phyloP scores from a whole-genome alignment of 2,329 filamentous ascomycete species.

The Leptographium lundbergii region DNA sequence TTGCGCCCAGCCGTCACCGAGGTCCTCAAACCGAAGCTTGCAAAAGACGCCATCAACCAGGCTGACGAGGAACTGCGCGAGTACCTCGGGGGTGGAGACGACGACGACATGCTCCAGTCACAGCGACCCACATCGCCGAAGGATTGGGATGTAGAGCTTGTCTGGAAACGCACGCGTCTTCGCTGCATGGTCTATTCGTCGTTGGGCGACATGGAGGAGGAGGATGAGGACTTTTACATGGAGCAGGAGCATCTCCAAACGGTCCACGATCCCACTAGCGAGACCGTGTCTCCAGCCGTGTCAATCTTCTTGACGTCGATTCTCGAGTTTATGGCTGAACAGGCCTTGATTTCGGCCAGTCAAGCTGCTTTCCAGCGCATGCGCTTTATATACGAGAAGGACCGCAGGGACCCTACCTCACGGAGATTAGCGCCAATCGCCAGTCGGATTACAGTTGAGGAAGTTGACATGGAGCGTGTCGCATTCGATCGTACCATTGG shows the following conservation, averaged over 20 bases:
- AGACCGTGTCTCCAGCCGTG: slow-evolving; percentile 73
- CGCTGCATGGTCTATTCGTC: slow-evolving; percentile 98
- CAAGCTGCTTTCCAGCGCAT: slow-evolving; percentile 68
- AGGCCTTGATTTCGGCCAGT: slow-evolving; percentile 74
- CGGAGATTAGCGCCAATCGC: slow-evolving; percentile 32
- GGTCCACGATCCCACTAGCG: slow-evolving; percentile 44
- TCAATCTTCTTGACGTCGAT: slow-evolving; percentile 95
- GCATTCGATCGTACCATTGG: slow-evolving; percentile 82
- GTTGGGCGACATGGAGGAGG: slow-evolving; percentile 91
- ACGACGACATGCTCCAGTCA: slow-evolving; percentile 55
- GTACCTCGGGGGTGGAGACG: slow-evolving; percentile 67
- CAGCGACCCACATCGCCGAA: slow-evolving; percentile 35
- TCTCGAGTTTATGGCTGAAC: slow-evolving; percentile 85
- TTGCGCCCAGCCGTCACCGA: slow-evolving; percentile 75
- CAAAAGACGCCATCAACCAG: slow-evolving; percentile 43
- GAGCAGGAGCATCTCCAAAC: slow-evolving; percentile 62
- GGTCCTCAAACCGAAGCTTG: slow-evolving; percentile 79
- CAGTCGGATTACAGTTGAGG: slow-evolving; percentile 70
- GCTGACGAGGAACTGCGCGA: slow-evolving; percentile 49
- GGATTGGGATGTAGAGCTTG: slow-evolving; percentile 80
- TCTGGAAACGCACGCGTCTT: slow-evolving; percentile 86
- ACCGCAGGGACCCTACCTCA: slow-evolving; percentile 38
- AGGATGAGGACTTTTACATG: slow-evolving; percentile 85
- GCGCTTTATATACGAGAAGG: slow-evolving; percentile 44
- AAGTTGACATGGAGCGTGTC: slow-evolving; percentile 84